Evolutionary conservation across 106 monocot species (phyloP), one percentile per base, ranked within the genome.

Genomic region (Dioscorea alata): DNA sequence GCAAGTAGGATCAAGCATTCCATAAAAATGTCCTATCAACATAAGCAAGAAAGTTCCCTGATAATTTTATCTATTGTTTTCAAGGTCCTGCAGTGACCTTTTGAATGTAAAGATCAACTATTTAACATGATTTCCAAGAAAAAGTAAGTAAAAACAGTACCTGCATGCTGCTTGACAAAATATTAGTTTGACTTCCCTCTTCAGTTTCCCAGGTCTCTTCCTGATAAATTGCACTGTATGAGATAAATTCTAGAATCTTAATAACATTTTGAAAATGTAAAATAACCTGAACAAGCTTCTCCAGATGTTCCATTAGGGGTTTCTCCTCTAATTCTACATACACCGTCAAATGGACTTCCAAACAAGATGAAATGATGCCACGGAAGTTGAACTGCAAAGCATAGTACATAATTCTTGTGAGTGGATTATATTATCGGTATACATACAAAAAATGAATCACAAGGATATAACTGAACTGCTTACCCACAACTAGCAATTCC

Each of bases 261-360:
- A 14, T 13, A 17, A 22, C 54, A 58, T 23, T 21, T 18, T 52
- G 42, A 42, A 10, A 42, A 42, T 42, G 42, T 42, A 10, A 42
- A 42, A 15, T 50, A 78, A 99, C 97, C 92, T 99, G 97, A 64
- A 93, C 79, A 77, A 99, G 97, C 69, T 99, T 99, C 69, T 99
- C 97, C 74, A 99, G 80, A 75, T 90, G 84, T 73, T 99, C 97
- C 97, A 93, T 92, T 3, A 99, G 76, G 24, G 92, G 87, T 80
- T 90, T 99, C 74, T 93, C 97, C 80, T 99, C 97, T 60, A 99
- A 68, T 68, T 99, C 97, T 57, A 99, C 92, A 82, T 99, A 99
- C 13, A 99, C 87, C 13, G 68, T 72, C 78, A 99, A 75, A 80
- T 99, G 87, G 66, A 87, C 64, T 69, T 99, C 97, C 75, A 99